Evolutionary conservation across 2,329 filamentous ascomycete species (phyloP), one percentile per base, ranked within the genome.

Genomic region (Mycosphaerella sp.): DNA sequence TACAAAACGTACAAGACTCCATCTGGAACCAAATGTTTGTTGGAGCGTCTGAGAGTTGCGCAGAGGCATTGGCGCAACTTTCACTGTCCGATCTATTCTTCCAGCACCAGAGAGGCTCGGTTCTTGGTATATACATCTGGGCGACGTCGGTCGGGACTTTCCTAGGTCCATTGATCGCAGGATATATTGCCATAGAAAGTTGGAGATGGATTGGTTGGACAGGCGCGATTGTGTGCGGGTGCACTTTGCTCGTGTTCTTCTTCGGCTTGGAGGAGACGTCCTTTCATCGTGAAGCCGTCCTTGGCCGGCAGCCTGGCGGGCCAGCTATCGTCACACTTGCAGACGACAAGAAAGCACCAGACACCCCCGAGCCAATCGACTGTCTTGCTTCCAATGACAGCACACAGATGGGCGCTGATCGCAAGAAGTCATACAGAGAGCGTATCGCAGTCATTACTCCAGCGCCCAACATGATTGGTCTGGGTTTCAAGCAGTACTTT

Each of bases 1-100:
- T 77, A 9, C 60, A 72, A 46, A 72, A 63, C 21, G 71, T 69
- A 1, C 63, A 68, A 12, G 77, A 80, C 53, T 74, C 77, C 2
- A 74, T 81, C 52, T 79, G 76, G 73, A 77, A 77, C 45, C 79
- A 81, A 62, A 70, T 81, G 2, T 81, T 81, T 51, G 77, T 81
- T 2, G 79, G 79, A 12, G 78, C 78, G 2, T 80, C 79, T 4
- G 78, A 81, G 65, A 74, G 77, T 7, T 78, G 78, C 41, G 78
- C 77, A 1, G 79, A 82, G 64, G 79, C 79, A 0, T 74, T 78
- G 31, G 79, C 78, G 6, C 79, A 82, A 61, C 66, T 80, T n/a
- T 80, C 78, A 1, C 69, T 82, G 29, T 76, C 79, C 6, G 79
- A 81, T 59, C 72, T 81, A 31, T 81, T 79, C 70, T 81, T 78